Evolutionary conservation across 805 yeast genomes (phyloP), one percentile per base, ranked within the genome.

Genomic region (Teunomyces stri): DNA sequence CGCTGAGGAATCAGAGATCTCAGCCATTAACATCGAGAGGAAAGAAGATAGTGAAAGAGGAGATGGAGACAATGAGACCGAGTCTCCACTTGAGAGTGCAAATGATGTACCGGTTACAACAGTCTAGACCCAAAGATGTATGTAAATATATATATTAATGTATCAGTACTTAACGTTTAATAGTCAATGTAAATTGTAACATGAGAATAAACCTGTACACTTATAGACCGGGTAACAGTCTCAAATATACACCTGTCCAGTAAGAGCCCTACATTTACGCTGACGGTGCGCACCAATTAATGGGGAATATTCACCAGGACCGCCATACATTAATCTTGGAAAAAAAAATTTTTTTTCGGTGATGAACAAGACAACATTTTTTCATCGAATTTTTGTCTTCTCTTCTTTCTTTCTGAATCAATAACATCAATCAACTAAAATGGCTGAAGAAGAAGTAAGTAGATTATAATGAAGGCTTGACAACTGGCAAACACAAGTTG

Each of bases 391-490:
- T 37, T 37, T 37, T 22, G 40, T 37, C 25, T n/a, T 22, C 22
- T 37, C 40, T 37, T 37, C 40, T 37, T 37, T 37, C 40, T 37
- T 37, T n/a, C 40, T 37, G 29, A 37, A 37, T 37, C 40, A 48
- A 27, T 29, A 39, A 18, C 16, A 39, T 29, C 43, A 39, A 39
- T 41, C 44, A 18, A 41, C n/a, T 30, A 41, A 53, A 50, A 68
- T 68, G 73, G 71, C 73, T 68, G 73, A 68, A 51, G 73, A 68
- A 66, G 73, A 68, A 51, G 73, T 68, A 68, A 57, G 73, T 68
- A 48, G 38, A 12, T 33, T 33, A 21, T 6, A 9, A 11, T 21
- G 13, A 16, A 21, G 27, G 3, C 12, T 11, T 5, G 10, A 20
- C n/a, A 7, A 4, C 33, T 12, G 4, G 30, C 15, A 6, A 20